Evolutionary conservation across 352 stramenopile genomes (phyloP), one percentile per base, ranked within the genome.

Genomic region (Globisporangium iwayamae): DNA sequence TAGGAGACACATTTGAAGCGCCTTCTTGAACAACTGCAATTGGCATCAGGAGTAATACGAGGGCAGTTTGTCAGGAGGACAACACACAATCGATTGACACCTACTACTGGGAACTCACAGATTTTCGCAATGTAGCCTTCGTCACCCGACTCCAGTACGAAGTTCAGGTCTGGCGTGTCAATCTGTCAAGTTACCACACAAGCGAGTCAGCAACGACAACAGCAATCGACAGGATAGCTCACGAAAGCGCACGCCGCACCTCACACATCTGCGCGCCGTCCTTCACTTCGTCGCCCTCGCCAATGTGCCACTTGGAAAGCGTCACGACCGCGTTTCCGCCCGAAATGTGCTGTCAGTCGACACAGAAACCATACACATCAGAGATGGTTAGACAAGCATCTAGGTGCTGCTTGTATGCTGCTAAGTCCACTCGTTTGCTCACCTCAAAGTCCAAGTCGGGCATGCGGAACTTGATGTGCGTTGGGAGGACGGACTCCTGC

Each of bases 401-500:
- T 39, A 39, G 6, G 34, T 11, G 34, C 34, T 39, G 34, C 34
- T 11, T 39, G 34, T 39, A 39, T 39, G 34, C 38, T 45, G 38
- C 4, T 45, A 11, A 45, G 38, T n/a, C n/a, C 38, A 18, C 11
- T 32, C 32, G n/a, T 10, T 41, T 34, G 59, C n/a, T 22, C 55
- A 89, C 81, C 73, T 90, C 82, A 69, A 95, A 93, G 67, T 95
- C 79, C 60, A 95, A 63, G 66, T 95, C 85, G 25, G 86, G 81
- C 82, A 95, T 92, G 67, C 87, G 85, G 73, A 95, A 93, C 74
- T 93, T 93, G 69, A 89, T 87, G 71, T 95, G 87, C 53, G 68
- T 62, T 13, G 87, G 87, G 48, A 95, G 73, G 45, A 58, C 36
- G 32, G 45, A 50, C 45, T 62, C 53, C 20, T 32, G 5, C 14